Evolutionary conservation across 2,329 filamentous ascomycete genomes (phyloP).

Genomic region (Fusarium cyanostomum): DNA sequence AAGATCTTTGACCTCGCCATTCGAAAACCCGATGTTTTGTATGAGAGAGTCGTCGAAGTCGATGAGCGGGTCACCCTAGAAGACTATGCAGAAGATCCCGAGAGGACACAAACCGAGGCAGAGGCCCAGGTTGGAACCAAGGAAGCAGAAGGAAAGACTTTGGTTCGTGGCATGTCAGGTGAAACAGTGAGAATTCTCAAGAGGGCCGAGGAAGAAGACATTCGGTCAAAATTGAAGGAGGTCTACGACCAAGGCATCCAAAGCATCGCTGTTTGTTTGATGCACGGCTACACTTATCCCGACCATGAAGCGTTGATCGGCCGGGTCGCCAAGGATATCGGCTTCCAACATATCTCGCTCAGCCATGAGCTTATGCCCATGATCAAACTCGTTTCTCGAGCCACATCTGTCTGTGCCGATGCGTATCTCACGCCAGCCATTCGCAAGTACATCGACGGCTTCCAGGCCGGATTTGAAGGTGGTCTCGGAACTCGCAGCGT

Average conservation of each 20-base stretch:
- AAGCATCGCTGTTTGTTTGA: constrained; percentile 88
- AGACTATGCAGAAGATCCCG: constrained; percentile 89
- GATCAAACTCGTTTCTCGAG: constrained; percentile 56
- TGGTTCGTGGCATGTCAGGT: constrained; percentile 74
- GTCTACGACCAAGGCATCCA: constrained; percentile 74
- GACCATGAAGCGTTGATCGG: constrained; percentile 84
- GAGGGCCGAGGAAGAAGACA: constrained; percentile 63
- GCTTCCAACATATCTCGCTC: constrained; percentile 76
- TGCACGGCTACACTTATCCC: constrained; percentile 93
- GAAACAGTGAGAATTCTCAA: constrained; percentile 75
- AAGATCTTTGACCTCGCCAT: constrained; percentile 93
- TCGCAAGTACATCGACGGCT: constrained; percentile 69
- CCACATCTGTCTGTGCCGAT: constrained; percentile 56
- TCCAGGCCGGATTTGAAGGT: constrained; percentile 82
- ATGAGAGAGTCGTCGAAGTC: constrained; percentile 86
- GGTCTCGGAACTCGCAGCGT: constrained; percentile 81
- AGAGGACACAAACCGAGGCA: constrained; percentile 64
- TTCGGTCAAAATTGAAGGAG: constrained; percentile 66
- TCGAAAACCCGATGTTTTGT: constrained; percentile 85
- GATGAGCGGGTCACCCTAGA: constrained; percentile 91
- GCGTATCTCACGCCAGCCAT: constrained; percentile 57
- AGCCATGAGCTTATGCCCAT: constrained; percentile 54
- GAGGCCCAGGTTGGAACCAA: constrained; percentile 61
- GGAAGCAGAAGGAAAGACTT: constrained; percentile 61
- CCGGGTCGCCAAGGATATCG: constrained; percentile 78